Conservation (phyloP, 331 rosid species). For the Prunus yedoensis region DNA sequence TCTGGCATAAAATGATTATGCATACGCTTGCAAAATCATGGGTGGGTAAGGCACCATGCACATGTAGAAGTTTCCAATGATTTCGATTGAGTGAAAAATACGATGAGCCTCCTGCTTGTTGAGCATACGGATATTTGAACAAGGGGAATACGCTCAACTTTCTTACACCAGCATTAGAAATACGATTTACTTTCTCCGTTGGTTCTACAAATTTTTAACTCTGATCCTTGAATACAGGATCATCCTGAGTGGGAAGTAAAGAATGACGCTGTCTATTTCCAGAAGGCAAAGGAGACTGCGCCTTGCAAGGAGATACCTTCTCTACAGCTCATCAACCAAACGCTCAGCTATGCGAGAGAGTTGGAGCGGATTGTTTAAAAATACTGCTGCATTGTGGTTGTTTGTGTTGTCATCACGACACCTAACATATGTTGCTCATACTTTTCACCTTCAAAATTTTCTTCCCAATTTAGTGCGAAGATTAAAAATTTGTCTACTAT, state of each 20-base stretch:
- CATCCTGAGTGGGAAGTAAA: constrained; percentile 91
- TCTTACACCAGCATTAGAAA: too few relatives aligned
- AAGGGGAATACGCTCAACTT: too few relatives aligned
- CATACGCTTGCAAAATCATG: neutral
- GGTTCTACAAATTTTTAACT: constrained; percentile 2
- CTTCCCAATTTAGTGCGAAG: constrained; percentile 15
- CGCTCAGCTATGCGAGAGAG: constrained; percentile 97
- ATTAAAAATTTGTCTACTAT: constrained; percentile 16
- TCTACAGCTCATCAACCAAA: constrained; percentile 95
- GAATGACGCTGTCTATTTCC: constrained; percentile 60
- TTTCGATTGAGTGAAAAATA: neutral
- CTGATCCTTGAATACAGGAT: constrained; percentile 52
- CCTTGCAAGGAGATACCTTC: constrained; percentile 99
- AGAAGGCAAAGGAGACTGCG: constrained; percentile 83
- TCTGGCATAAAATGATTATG: neutral
- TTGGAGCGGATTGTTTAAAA: constrained; percentile 95
- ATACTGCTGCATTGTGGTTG: constrained; percentile 8
- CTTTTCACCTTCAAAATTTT: constrained; percentile 11
- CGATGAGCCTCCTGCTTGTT: too few relatives aligned
- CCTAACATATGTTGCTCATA: neutral
- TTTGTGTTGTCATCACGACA: neutral
- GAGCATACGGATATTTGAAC: too few relatives aligned
- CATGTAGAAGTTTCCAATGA: neutral
- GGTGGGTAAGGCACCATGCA: neutral
- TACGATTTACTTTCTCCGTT: neutral